Base-by-base conservation (phyloP, 116 monocot species). In the Trichopus zeylanicus region DNA sequence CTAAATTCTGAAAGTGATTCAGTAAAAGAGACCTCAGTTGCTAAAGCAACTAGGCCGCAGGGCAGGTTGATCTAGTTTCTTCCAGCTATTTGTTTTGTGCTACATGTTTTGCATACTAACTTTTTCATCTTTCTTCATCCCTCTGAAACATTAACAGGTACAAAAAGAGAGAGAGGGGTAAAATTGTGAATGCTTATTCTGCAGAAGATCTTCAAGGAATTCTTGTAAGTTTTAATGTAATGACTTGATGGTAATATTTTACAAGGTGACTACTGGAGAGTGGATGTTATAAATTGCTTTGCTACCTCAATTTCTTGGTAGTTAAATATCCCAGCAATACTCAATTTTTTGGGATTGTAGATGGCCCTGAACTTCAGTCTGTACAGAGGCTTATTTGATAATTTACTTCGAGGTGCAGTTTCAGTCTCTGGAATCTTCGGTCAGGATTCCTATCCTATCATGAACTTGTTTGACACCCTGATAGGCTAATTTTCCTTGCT, bases 191-290 rank as follows among this genome's bases (percentile, higher is more conserved):
- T 16, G 53, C 67, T 34, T 98, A 98, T 55, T 88, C 98, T n/a
- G 63, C 63, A 19, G 77, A 73, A 33, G 98, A 98, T 78, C 82
- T 98, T 66, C 77, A 98, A 80, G 98, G 92, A 70, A 98, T 98
- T 59, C 88, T 98, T 53, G 92, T 88, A 77, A 42, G 42, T 42
- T 42, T 13, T n/a, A n/a, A 2, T 42, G 13, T 3, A 2, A 13
- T 42, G 42, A 42, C 42, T 42, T 13, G 0, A 4, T 13, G 42
- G n/a, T 3, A 42, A n/a, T 16, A 42, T 42, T 42, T 42, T 42
- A 13, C 0, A 16, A 3, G 13, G 13, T 38, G 1, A 3, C 13
- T 37, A 15, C 16, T 0, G 4, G 3, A 42, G n/a, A 16, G n/a
- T 16, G 18, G 13, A 42, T 13, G 42, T 13, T 42, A 0, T n/a